Evolutionary conservation across 202 grass and related monocot species (phyloP), one percentile per base, ranked within the genome.

Genomic region (Carex sylvatica): DNA sequence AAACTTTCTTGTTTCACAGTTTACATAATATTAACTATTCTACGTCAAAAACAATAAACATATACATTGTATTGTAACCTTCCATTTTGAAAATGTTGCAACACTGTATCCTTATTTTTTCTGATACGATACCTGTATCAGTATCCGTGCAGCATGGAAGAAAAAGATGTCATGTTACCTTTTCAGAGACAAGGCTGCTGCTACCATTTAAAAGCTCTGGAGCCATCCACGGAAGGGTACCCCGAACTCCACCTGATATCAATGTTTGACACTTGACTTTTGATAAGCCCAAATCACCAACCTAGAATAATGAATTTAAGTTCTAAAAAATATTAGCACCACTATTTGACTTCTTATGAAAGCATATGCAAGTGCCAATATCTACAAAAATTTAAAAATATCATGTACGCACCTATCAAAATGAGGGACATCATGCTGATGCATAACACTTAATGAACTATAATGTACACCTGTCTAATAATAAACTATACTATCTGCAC

Each of bases 151-250:
- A 72, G 40, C 19, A 72, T 40, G 9, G 12, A 24, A 68, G 19
- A 51, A 19, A 9, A 67, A 80, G 12, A 75, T 71, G 61, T 13
- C 44, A 65, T 80, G 77, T 70, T 80, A 97, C 93, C 93, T 97
- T 97, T 80, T 97, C 93, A 76, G 93, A 97, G 67, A 97, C 93
- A 15, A 93, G 91, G 78, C 88, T 91, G 13, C 89, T 97, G 85
- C 93, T 93, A 61, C 93, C 93, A 80, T 90, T 97, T 80, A 97
- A 87, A 74, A 97, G 75, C 79, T 97, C 93, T 12, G 91, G 93
- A 14, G 93, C 93, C 93, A 97, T 97, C 93, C 93, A 97, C 74
- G 93, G 93, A 75, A 97, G 93, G 7, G 93, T 97, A 60, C 93
- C 93, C 79, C 93, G 87, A 35, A 97, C 93, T 65, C 93, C 93